Conservation (phyloP, 345 rosid species). For the Syzygium aqueum region DNA sequence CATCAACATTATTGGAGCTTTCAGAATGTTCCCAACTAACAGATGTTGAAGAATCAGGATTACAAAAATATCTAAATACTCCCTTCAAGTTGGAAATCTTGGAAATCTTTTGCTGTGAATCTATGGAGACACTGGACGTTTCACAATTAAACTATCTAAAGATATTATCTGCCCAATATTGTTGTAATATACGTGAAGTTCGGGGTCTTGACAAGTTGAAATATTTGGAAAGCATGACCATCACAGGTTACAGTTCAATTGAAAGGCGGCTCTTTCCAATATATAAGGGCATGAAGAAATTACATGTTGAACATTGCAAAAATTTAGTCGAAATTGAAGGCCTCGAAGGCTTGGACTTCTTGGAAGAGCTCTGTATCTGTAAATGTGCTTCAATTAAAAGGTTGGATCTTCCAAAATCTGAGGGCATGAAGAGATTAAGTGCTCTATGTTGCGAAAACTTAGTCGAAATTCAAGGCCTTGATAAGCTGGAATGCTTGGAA, state of each 20-base stretch:
- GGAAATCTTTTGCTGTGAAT: accelerated
- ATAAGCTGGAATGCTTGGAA: neutral
- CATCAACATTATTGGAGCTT: neutral
- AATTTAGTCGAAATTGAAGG: neutral
- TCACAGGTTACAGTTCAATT: neutral
- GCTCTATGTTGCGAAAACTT: neutral
- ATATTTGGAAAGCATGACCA: neutral
- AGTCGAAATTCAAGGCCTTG: neutral
- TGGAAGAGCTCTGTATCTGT: neutral
- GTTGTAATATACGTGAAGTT: neutral
- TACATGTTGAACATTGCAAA: accelerated
- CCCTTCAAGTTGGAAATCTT: neutral
- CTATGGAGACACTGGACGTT: accelerated
- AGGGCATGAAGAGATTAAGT: accelerated
- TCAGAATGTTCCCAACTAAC: accelerated
- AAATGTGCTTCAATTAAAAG: accelerated
- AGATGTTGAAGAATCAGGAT: too few species aligned
- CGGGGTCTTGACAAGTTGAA: neutral
- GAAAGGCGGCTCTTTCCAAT: neutral
- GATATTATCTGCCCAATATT: neutral
- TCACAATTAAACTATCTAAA: neutral
- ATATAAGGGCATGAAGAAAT: neutral
- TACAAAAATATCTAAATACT: neutral
- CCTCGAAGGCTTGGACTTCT: accelerated
- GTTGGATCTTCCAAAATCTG: neutral